phyloP scores from a whole-genome alignment of 192 early-diverging fungal genomes.

The Coemansia sp. region DNA sequence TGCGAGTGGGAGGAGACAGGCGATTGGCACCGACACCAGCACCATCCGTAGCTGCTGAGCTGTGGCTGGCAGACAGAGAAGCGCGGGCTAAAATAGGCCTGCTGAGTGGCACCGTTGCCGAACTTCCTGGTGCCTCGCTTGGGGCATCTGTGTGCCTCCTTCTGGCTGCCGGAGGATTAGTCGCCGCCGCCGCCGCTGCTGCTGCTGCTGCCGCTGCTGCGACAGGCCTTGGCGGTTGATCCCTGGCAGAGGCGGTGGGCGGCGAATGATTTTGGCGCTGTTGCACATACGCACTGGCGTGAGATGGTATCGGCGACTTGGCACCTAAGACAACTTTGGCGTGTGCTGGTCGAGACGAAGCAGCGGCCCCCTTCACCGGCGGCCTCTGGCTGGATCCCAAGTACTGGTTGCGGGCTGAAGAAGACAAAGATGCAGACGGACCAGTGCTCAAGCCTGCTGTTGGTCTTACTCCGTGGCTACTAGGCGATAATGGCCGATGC shows the following conservation, averaged over 20 bases:
- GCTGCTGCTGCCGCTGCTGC: background rate
- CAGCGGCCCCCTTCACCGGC: background rate
- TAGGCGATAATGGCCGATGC: background rate
- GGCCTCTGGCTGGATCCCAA: background rate
- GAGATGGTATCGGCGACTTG: background rate
- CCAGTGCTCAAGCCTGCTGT: background rate
- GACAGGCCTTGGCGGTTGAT: background rate
- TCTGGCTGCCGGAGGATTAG: background rate
- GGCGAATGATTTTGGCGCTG: background rate
- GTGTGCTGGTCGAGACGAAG: background rate
- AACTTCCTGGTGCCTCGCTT: background rate
- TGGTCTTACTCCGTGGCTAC: background rate
- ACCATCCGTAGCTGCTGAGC: background rate
- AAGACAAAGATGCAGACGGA: background rate
- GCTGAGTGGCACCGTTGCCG: background rate
- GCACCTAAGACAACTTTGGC: background rate
- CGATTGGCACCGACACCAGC: background rate
- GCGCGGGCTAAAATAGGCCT: background rate
- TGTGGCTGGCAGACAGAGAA: background rate
- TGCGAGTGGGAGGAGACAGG: background rate
- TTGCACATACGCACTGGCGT: background rate
- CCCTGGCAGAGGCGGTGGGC: background rate
- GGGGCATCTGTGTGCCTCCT: constrained; percentile 1
- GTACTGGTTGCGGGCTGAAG: background rate
- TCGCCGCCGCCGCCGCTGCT: background rate